These are phyloP conservation scores for Cryptosporidium ryanae DNA, from an alignment of 169 alveolate species.

Conservation along the genomic window DNA sequence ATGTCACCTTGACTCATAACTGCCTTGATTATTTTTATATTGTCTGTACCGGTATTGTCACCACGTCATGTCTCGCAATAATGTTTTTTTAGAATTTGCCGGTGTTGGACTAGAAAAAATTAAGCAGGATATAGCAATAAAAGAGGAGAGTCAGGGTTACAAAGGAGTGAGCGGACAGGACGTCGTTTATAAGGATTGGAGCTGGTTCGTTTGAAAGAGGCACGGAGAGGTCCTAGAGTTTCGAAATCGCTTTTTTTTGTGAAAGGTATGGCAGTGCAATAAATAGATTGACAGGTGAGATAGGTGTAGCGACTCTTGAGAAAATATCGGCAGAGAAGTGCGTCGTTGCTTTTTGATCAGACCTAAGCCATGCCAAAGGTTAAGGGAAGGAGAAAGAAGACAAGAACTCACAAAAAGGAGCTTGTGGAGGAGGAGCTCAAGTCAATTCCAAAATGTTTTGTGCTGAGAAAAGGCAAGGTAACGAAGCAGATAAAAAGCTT, in stretches of 20 bases:
- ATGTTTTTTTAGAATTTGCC: conserved; percentile 9
- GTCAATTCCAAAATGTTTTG: conserved; percentile 76
- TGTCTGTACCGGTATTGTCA: background rate
- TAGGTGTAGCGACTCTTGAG: background rate
- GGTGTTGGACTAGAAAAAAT: conserved; percentile 4
- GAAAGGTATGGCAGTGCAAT: too few relatives aligned
- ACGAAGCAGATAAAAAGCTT: conserved; percentile 49
- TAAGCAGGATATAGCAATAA: too few relatives aligned
- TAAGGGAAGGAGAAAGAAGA: conserved; percentile 64
- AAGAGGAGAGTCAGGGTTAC: too few relatives aligned
- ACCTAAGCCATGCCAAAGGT: conserved; percentile 33
- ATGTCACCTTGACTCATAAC: background rate
- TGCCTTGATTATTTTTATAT: background rate
- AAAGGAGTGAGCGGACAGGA: too few relatives aligned
- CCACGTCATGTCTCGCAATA: conserved; percentile 11
- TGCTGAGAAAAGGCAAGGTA: conserved; percentile 75
- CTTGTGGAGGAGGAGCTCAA: conserved; percentile 65
- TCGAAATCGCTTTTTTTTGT: background rate
- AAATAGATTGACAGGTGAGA: too few relatives aligned
- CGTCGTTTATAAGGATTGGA: too few relatives aligned
- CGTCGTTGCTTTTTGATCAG: background rate
- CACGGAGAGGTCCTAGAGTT: background rate
- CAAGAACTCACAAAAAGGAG: conserved; percentile 62
- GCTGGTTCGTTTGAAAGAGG: too few relatives aligned
- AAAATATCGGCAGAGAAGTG: background rate